Evolutionary conservation across 164 flowering plant species (phyloP).

Genomic region (Piper betle): DNA sequence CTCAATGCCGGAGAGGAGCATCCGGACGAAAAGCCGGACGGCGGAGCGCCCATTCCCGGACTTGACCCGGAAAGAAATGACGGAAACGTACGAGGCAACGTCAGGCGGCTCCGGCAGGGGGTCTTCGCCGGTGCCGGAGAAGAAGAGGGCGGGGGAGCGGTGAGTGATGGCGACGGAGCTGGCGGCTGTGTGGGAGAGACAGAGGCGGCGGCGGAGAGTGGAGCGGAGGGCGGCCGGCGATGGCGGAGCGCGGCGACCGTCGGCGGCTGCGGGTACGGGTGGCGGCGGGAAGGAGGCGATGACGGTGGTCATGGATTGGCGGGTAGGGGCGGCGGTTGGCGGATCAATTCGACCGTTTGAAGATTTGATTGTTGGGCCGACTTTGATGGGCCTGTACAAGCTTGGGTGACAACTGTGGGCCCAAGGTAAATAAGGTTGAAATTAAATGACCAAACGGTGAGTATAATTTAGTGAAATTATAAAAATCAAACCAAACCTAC

Average conservation of each 20-base stretch:
- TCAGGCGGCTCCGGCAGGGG: neutral
- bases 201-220: neutral
- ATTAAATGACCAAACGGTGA: too few relatives aligned
- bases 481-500: too few relatives aligned
- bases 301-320: neutral
- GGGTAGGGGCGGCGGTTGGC: neutral
- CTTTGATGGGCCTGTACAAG: too few relatives aligned
- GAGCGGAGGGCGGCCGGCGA: neutral
- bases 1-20: constrained; percentile 54
- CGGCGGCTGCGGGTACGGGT: neutral
- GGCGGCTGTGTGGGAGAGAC: neutral
- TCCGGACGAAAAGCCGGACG: constrained; percentile 34
- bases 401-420: too few relatives aligned
- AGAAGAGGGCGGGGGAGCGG: neutral
- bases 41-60: constrained; percentile 34
- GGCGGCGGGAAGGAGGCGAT: neutral
- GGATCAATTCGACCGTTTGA: too few relatives aligned
- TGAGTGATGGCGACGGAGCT: neutral
- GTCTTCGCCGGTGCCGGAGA: neutral
- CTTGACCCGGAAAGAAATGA: constrained; percentile 60
- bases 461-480: too few relatives aligned
- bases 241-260: neutral
- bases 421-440: too few relatives aligned
- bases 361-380: neutral
- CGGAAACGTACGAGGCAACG: constrained; percentile 45